Percentiles rank a stretch among this genome's conserved stretches.
phyloP scores from a whole-genome alignment of 2,329 filamentous ascomycete genomes.

The Rachicladosporium sp. region DNA sequence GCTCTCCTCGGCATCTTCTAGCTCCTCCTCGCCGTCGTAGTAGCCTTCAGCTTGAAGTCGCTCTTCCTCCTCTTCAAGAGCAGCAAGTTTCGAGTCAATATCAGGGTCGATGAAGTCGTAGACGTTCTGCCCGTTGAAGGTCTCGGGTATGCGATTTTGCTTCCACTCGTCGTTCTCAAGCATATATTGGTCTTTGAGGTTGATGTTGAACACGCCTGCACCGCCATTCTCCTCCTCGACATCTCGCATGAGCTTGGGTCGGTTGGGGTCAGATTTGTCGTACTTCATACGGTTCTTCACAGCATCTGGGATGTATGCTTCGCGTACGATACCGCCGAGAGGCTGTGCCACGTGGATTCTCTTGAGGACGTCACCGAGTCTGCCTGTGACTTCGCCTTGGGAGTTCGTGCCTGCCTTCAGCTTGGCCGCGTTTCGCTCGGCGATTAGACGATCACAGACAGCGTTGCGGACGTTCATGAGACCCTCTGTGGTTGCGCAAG shows the following conservation, averaged over 20 bases:
- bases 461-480: constrained; percentile 92
- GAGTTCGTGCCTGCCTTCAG: constrained; percentile 77
- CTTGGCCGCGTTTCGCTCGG: constrained; percentile 89
- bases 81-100: constrained; percentile 83
- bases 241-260: constrained; percentile 69
- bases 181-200: constrained; percentile 76
- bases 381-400: constrained; percentile 60
- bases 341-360: constrained; percentile 97
- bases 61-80: constrained; percentile 91
- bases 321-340: constrained; percentile 63
- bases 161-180: constrained; percentile 89
- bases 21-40: constrained; percentile 73
- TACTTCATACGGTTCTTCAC: constrained; percentile 75
- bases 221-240: constrained; percentile 86
- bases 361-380: constrained; percentile 79
- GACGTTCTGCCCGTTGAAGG: constrained; percentile 92
- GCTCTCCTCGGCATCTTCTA: constrained; percentile 80
- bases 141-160: constrained; percentile 86
- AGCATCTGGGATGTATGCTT: constrained; percentile 80
- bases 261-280: constrained; percentile 77
- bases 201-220: constrained; percentile 89
- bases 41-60: constrained; percentile 81
- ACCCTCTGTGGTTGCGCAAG: constrained; percentile 88
- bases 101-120: constrained; percentile 96
- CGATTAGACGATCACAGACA: constrained; percentile 83